Conservation (phyloP, 78 protist species). For the Andalucia godoyi region DNA sequence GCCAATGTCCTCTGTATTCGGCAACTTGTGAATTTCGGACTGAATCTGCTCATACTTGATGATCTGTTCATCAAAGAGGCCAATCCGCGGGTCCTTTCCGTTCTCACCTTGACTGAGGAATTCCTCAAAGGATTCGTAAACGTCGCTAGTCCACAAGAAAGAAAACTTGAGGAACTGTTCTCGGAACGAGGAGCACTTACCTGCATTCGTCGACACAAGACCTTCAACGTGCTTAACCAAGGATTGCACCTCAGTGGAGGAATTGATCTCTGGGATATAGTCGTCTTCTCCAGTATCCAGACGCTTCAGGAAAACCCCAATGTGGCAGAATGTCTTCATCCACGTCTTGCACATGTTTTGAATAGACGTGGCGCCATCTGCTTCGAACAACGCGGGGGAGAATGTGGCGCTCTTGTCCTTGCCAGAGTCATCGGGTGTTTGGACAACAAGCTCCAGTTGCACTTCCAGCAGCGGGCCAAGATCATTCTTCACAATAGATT, state of each 20-base stretch:
- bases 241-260: not conserved
- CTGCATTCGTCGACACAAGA: not conserved
- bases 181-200: not conserved
- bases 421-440: not conserved
- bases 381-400: not conserved
- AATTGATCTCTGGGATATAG: constrained; percentile 9
- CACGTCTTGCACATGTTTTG: not conserved
- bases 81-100: not conserved
- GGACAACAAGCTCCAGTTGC: constrained; percentile 1
- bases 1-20: not conserved
- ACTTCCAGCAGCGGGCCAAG: constrained; percentile 20
- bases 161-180: not conserved
- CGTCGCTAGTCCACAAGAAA: constrained; percentile 15
- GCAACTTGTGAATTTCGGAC: not conserved
- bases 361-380: not conserved
- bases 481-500: not conserved
- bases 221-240: not conserved
- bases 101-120: constrained; percentile 5
- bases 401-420: not conserved
- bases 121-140: not conserved
- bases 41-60: not conserved
- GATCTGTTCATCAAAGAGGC: constrained; percentile 28
- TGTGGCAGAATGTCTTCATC: constrained; percentile 2
- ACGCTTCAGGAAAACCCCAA: constrained; percentile 8
- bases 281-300: constrained; percentile 37